Evolutionary conservation across 1,284 basidiomycete species (phyloP), one percentile per base, ranked within the genome.

Genomic region (Microstroma glucosiphilum): DNA sequence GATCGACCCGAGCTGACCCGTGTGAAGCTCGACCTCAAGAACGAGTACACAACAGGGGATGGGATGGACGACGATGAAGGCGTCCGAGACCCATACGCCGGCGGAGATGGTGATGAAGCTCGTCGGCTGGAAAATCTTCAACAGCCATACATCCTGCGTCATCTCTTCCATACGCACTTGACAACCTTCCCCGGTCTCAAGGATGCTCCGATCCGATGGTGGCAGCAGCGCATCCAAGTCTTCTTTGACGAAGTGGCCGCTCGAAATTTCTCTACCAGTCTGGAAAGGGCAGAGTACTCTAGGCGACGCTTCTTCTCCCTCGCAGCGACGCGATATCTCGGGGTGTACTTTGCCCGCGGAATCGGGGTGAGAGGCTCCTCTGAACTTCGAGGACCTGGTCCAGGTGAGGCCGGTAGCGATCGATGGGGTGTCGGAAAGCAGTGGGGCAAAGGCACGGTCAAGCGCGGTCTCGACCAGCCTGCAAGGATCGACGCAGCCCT

Each of bases 381-480:
- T 56, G 75, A 77, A 67, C 65, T 66, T 15, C 71, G 72, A 6
- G 76, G 76, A 8, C 76, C 76, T 9, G 76, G 76, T 9, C 54
- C 70, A 0, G 76, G 76, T 21, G 70, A 71, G 1, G 69, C 70
- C 1, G 75, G 76, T 56, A 66, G 67, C 21, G 76, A 78, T 40
- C 59, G 62, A 23, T 78, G 76, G 76, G 76, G 74, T 41, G 72
- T 72, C n/a, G 76, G 76, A 21, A 78, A 78, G 61, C 57, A 71
- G n/a, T 78, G 76, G 76, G 76, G 75, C 54, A 72, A 72, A 40
- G 76, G 76, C 37, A 78, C 76, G 13, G 75, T 77, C 61, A 78
- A 78, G 68, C 72, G 76, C 40, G 77, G 77, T 37, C 66, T 78
- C n/a, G 77, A 73, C 56, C 63, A 64, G 9, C 77, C 77, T 11